These are phyloP conservation scores for Boletus tomentosulus DNA, from an alignment of 768 basidiomycete species.

Conservation along the genomic window DNA sequence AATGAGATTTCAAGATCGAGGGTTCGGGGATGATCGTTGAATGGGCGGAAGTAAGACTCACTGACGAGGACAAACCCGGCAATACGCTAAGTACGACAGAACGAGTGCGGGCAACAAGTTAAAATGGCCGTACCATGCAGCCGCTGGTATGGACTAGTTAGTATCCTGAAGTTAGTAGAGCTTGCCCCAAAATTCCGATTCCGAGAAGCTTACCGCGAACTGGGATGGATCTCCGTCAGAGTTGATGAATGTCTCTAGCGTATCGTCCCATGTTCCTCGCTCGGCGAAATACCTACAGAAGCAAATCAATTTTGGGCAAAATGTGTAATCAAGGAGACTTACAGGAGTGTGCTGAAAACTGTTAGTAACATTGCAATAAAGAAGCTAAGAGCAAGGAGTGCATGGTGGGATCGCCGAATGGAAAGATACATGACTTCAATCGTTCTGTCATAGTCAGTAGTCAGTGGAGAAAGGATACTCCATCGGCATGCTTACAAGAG, in stretches of 20 bases:
- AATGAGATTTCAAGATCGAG: neutral
- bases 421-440: conserved; percentile 93
- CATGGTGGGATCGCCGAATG: conserved; percentile 80
- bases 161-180: neutral
- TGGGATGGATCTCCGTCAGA: conserved; percentile 80
- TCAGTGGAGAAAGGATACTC: neutral
- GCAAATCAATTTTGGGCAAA: neutral
- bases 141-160: conserved; percentile 61
- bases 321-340: conserved; percentile 21
- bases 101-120: neutral
- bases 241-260: conserved; percentile 76
- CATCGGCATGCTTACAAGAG: conserved; percentile 53
- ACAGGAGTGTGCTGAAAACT: conserved; percentile 84
- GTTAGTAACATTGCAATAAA: conserved; percentile 86
- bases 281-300: conserved; percentile 76
- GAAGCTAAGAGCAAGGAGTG: conserved; percentile 80
- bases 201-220: conserved; percentile 51
- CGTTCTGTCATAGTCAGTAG: conserved; percentile 43
- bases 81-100: neutral
- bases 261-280: conserved; percentile 84
- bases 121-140: conserved; percentile 59
- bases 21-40: neutral
- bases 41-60: conserved; percentile 40
- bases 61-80: conserved; percentile 74
- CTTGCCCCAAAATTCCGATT: neutral